phyloP scores from a whole-genome alignment of 1,284 basidiomycete genomes.

The Ustilago xerochloae region DNA sequence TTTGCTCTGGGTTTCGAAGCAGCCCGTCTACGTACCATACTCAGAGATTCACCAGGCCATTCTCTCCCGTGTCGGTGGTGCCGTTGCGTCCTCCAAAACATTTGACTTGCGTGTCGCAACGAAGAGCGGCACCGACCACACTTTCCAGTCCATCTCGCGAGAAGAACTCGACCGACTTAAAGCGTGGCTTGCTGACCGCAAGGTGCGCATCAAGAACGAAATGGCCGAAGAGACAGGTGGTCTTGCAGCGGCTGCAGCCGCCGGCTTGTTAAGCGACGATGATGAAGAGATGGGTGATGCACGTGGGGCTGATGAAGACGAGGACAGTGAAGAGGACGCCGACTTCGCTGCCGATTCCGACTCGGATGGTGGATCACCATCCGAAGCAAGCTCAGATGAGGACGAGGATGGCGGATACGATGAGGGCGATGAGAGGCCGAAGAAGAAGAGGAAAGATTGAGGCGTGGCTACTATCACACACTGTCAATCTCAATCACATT shows the following conservation, averaged over 20 bases:
- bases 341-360: slow-evolving; percentile 80
- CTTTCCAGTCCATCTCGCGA: slow-evolving; percentile 91
- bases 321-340: slow-evolving; percentile 74
- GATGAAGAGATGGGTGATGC: slow-evolving; percentile 73
- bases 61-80: slow-evolving; percentile 92
- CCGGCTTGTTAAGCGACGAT: slow-evolving; percentile 76
- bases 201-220: slow-evolving; percentile 94
- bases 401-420: slow-evolving; percentile 65
- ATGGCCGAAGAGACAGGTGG: slow-evolving; percentile 80
- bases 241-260: slow-evolving; percentile 73
- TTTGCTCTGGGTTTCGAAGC: slow-evolving; percentile 97
- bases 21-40: slow-evolving; percentile 90
- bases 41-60: slow-evolving; percentile 89
- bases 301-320: slow-evolving; percentile 72
- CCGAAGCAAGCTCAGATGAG: slow-evolving; percentile 72
- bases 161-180: slow-evolving; percentile 92
- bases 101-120: slow-evolving; percentile 93
- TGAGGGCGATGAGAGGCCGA: slow-evolving; percentile 43
- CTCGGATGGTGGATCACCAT: slow-evolving; percentile 59
- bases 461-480: not conserved
- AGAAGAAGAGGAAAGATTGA: slow-evolving; percentile 60
- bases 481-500: not conserved
- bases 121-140: slow-evolving; percentile 75
- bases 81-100: slow-evolving; percentile 86
- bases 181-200: slow-evolving; percentile 86